Conservation (phyloP, 2,329 filamentous ascomycete species). For the Aspergillus sp. region DNA sequence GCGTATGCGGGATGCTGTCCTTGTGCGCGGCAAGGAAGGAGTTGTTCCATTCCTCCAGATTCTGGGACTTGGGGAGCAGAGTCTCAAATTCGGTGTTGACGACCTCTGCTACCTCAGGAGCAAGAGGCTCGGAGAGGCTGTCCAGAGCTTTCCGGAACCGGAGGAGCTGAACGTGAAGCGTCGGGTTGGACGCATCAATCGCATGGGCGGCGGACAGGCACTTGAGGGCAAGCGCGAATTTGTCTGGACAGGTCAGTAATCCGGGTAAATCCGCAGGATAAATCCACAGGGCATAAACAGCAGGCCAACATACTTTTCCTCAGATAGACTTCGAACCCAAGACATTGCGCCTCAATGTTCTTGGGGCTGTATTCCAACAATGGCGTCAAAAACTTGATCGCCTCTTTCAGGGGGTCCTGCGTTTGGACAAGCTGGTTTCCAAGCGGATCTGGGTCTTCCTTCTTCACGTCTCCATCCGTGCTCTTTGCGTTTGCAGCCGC, state of each 20-base stretch:
- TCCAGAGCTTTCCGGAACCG: conserved; percentile 66
- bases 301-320: conserved; percentile 65
- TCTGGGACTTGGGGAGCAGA: conserved; percentile 55
- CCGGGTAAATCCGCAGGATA: neutral
- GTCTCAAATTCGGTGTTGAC: conserved; percentile 67
- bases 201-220: conserved; percentile 73
- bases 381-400: conserved; percentile 80
- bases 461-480: conserved; percentile 63
- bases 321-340: conserved; percentile 87
- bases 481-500: conserved; percentile 61
- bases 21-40: conserved; percentile 64
- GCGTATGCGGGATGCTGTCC: conserved; percentile 60
- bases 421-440: conserved; percentile 79
- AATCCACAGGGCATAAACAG: neutral
- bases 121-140: conserved; percentile 58
- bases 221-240: conserved; percentile 82
- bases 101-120: conserved; percentile 65
- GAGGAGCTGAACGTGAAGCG: conserved; percentile 72
- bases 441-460: conserved; percentile 85
- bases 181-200: conserved; percentile 68
- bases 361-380: conserved; percentile 80
- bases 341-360: conserved; percentile 76
- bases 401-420: conserved; percentile 77
- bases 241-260: conserved; percentile 54
- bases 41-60: conserved; percentile 65